Evolutionary conservation across 345 rosid genomes (phyloP).

Genomic region (Schrenkiella parvula): DNA sequence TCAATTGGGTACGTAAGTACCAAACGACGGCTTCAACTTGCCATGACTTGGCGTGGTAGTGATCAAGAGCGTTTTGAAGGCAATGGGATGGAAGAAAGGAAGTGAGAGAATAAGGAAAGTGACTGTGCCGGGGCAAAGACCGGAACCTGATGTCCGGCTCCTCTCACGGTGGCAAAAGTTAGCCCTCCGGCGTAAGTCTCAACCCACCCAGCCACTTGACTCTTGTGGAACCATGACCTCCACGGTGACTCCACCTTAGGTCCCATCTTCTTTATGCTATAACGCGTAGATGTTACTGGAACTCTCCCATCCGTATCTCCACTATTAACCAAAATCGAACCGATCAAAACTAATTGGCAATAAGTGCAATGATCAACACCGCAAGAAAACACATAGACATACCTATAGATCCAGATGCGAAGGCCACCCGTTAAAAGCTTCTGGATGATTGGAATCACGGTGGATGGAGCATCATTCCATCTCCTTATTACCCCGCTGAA

Average conservation of each 20-base stretch:
- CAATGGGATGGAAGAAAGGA: constrained; percentile 37
- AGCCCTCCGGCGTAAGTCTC: constrained; percentile 55
- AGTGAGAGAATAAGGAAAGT: constrained; percentile 55
- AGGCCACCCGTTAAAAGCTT: constrained; percentile 56
- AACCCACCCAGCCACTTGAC: constrained; percentile 75
- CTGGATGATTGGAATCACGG: constrained; percentile 48
- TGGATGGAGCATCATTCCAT: constrained; percentile 54
- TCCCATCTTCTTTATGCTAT: constrained; percentile 53
- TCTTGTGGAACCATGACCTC: constrained; percentile 73
- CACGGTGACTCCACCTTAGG: constrained; percentile 45
- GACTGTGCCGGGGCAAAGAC: constrained; percentile 50
- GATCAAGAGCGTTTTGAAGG: constrained; percentile 39
- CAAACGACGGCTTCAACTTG: background rate
- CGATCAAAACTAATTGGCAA: background rate
- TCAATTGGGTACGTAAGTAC: constrained; percentile 8
- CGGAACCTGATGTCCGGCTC: constrained; percentile 78
- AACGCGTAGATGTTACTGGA: constrained; percentile 75
- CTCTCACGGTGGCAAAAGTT: constrained; percentile 57
- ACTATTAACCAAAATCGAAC: constrained; percentile 28
- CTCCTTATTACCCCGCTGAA: constrained; percentile 33
- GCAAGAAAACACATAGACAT: background rate
- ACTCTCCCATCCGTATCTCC: constrained; percentile 90
- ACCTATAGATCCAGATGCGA: constrained; percentile 84
- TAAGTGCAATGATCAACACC: background rate
- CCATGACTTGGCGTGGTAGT: background rate